Base-by-base conservation (phyloP, 2,329 filamentous ascomycete species). In the Fusarium phyllophilum region DNA sequence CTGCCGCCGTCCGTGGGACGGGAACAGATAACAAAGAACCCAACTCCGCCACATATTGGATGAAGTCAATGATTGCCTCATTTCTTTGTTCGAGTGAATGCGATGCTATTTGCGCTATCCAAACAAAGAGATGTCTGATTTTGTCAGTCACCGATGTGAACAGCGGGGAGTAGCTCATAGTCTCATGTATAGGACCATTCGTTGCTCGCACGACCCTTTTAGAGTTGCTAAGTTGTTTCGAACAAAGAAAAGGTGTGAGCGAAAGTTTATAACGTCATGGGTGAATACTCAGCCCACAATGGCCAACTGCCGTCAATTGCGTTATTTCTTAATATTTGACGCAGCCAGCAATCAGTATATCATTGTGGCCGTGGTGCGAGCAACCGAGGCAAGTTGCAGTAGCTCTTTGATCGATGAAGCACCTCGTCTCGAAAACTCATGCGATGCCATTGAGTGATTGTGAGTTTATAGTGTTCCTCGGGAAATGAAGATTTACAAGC, bases 11-110 rank as follows among this genome's bases (percentile, higher is more conserved):
- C 42, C 31, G 46, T 59, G 48, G 29, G 41, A 34, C 7, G 33
- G 24, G 62, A 52, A 29, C 4, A 24, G 29, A 63, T 62, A 76
- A 78, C 76, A 78, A 78, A 78, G 76, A 68, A 66, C 2, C n/a
- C 7, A 55, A 34, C 29, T 55, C 51, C 26, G 44, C 15, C 65
- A 63, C 48, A 70, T 39, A 15, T 41, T 65, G 45, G 51, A 44
- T n/a, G 44, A 36, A 56, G 41, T 39, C 36, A 62, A 24, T 49
- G 26, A 39, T 44, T 66, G 55, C 60, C 18, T 54, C 8, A 13
- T 33, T 66, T 65, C 75, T 77, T 77, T 77, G 75, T 76, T 57
- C 15, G 20, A 14, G 39, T 56, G 39, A 34, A 45, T 46, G 34
- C 17, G 39, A 46, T 48, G 36, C 36, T 62, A 51, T 63, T 67